Conservation (phyloP, 1,284 basidiomycete species). For the Marasmius sp. region DNA sequence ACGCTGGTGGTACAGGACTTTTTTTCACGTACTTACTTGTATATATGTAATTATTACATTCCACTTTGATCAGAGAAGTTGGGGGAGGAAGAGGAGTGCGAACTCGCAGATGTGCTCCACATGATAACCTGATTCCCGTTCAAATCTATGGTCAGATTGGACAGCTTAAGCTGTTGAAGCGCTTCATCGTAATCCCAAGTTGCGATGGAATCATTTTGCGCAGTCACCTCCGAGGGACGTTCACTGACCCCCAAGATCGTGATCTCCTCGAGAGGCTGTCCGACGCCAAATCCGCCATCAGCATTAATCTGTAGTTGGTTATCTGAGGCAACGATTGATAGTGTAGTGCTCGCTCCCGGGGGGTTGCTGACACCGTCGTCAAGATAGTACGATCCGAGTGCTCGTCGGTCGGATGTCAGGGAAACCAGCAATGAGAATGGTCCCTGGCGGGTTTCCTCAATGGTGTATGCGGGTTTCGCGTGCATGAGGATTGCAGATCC, state of each 20-base stretch:
- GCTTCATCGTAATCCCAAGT: background rate
- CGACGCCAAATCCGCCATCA: constrained; percentile 42
- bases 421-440: constrained; percentile 59
- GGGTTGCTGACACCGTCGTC: constrained; percentile 65
- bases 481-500: constrained; percentile 61
- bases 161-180: background rate
- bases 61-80: background rate
- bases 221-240: constrained; percentile 31
- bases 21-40: background rate
- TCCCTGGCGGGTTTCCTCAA: constrained; percentile 52
- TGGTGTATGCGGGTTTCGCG: constrained; percentile 55
- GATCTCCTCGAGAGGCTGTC: constrained; percentile 42
- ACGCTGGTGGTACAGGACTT: background rate
- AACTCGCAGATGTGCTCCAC: background rate
- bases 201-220: constrained; percentile 20
- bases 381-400: constrained; percentile 57
- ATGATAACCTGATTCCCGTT: background rate
- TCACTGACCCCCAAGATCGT: constrained; percentile 47
- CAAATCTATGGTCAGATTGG: background rate
- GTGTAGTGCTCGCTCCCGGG: constrained; percentile 44
- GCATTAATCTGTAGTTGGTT: constrained; percentile 35
- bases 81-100: background rate
- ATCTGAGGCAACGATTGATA: constrained; percentile 38
- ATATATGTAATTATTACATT: background rate
- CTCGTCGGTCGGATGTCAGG: constrained; percentile 42